Conservation (phyloP, 805 yeast species). For the Maudiozyma barnettii region DNA sequence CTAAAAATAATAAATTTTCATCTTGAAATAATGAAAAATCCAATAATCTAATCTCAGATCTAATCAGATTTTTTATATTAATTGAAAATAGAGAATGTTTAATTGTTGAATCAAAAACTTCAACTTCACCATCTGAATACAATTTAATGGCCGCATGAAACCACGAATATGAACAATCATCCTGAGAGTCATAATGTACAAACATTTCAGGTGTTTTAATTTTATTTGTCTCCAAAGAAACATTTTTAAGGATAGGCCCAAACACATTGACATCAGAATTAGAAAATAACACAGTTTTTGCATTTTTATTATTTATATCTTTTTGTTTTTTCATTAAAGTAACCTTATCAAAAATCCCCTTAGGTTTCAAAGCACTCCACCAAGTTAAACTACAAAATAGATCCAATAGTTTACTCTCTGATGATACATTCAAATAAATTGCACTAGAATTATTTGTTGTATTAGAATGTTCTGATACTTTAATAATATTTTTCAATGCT, state of each 20-base stretch:
- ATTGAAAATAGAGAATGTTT: conserved; percentile 52
- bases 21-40: conserved; percentile 55
- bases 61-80: conserved; percentile 41
- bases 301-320: neutral
- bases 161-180: conserved; percentile 46
- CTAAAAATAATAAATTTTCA: conserved; percentile 50
- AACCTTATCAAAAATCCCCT: conserved; percentile 46
- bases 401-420: conserved; percentile 29
- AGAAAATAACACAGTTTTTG: conserved; percentile 35
- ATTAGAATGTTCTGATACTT: conserved; percentile 7
- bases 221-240: conserved; percentile 6
- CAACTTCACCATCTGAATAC: conserved; percentile 52
- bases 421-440: conserved; percentile 14
- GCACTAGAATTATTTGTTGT: neutral
- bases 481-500: conserved; percentile 8
- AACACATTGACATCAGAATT: conserved; percentile 51
- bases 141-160: conserved; percentile 63
- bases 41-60: conserved; percentile 54
- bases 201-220: conserved; percentile 1
- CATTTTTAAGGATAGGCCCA: conserved; percentile 40
- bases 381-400: conserved; percentile 39
- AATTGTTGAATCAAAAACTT: conserved; percentile 53
- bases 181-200: neutral
- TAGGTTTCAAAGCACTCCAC: conserved; percentile 48
- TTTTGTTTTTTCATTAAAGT: neutral